phyloP scores from a whole-genome alignment of 768 basidiomycete species.

The Bullera alba region DNA sequence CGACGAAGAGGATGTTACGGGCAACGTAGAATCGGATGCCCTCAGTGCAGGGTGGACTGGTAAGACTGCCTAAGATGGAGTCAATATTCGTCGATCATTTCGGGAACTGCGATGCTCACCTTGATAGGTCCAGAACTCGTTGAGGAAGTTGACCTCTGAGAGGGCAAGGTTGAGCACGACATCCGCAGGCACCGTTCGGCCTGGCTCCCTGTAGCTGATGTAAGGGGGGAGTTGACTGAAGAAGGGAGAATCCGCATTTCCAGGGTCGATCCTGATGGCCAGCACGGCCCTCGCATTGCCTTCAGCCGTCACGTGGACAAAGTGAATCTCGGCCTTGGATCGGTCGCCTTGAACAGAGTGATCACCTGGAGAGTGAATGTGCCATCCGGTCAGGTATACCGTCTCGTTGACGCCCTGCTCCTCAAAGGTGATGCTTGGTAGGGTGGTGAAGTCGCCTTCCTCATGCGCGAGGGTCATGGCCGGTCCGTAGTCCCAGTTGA shows the following conservation, averaged over 20 bases:
- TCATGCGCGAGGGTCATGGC: slow-evolving; percentile 22
- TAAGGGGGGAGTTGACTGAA: slow-evolving; percentile 7
- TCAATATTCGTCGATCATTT: too few species aligned
- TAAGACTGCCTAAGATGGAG: slow-evolving; percentile 8
- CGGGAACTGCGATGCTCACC: too few species aligned
- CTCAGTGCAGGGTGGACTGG: slow-evolving; percentile 24
- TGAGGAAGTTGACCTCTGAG: slow-evolving; percentile 8
- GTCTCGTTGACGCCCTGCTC: slow-evolving; percentile 19
- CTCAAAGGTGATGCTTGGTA: slow-evolving; percentile 17
- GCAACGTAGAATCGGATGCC: slow-evolving; percentile 29
- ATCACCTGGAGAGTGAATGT: slow-evolving; percentile 22
- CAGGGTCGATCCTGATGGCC: slow-evolving; percentile 23
- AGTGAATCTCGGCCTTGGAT: slow-evolving; percentile 22
- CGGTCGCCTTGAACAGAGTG: slow-evolving; percentile 19
- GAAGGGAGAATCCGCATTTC: slow-evolving; percentile 14
- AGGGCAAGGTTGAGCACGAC: slow-evolving; percentile 8
- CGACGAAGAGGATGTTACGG: slow-evolving; percentile 19
- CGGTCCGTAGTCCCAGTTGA: slow-evolving; percentile 27
- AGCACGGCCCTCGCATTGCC: slow-evolving; percentile 17
- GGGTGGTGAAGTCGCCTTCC: slow-evolving; percentile 14
- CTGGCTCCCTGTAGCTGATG: slow-evolving; percentile 11
- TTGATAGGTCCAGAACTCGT: slow-evolving; percentile 24
- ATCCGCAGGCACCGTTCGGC: slow-evolving; percentile 1
- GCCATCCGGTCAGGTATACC: slow-evolving; percentile 24
- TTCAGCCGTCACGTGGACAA: slow-evolving; percentile 14